Percentiles rank a stretch among this genome's conserved stretches.
These are phyloP conservation scores for Rhododendron kiyosumense DNA, from an alignment of 148 eudicot species.

Conservation along the genomic window DNA sequence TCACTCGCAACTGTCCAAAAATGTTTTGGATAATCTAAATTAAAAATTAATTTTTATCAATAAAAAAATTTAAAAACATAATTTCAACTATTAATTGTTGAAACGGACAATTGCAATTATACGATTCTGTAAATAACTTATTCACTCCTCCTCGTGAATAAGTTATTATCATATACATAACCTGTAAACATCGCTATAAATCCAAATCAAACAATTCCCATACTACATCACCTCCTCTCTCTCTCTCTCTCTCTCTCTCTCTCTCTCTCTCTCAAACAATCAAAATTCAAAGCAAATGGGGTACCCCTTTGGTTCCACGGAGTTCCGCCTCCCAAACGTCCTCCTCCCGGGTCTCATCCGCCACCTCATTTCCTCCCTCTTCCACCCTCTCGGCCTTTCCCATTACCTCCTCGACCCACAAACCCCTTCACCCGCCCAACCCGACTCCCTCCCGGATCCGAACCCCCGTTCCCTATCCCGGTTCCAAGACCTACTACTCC, in stretches of 20 bases:
- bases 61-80: too few species aligned
- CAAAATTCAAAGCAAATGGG: slow-evolving; percentile 16
- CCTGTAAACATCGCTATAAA: too few species aligned
- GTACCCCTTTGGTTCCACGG: slow-evolving; percentile 43
- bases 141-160: too few species aligned
- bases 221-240: too few species aligned
- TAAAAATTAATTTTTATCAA: too few species aligned
- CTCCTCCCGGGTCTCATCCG: slow-evolving; percentile 20
- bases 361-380: slow-evolving; percentile 18
- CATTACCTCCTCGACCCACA: slow-evolving; percentile 56
- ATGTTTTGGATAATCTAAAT: too few species aligned
- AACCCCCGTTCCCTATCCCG: slow-evolving; percentile 38
- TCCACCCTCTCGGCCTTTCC: slow-evolving; percentile 36
- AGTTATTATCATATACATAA: too few species aligned
- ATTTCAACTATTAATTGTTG: too few species aligned
- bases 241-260: background rate
- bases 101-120: too few species aligned
- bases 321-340: slow-evolving; percentile 51
- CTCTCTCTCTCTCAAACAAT: background rate
- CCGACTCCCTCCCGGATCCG: slow-evolving; percentile 13
- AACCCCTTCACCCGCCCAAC: slow-evolving; percentile 21
- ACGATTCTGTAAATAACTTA: too few species aligned
- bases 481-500: slow-evolving; percentile 57
- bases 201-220: slow-evolving; percentile 1
- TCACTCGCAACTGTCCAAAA: too few species aligned